Percentiles rank a stretch among this genome's conserved stretches.
These are phyloP conservation scores for Gamarada debralockiae DNA, from an alignment of 495 filamentous ascomycete genomes.

Conservation along the genomic window DNA sequence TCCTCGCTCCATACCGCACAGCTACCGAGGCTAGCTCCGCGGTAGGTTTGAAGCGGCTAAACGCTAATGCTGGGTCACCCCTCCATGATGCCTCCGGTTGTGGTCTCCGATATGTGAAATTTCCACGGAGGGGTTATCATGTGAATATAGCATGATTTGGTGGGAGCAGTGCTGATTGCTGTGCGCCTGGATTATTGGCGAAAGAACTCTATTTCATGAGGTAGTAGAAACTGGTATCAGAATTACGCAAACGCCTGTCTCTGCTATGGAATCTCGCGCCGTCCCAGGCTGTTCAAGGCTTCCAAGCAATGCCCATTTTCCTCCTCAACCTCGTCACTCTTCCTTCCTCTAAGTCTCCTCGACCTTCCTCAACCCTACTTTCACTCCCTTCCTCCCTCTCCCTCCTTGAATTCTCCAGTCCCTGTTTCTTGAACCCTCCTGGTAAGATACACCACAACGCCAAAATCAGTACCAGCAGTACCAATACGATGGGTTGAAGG, in stretches of 20 bases:
- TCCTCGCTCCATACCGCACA: too few relatives aligned
- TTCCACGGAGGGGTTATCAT: too few relatives aligned
- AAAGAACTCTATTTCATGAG: too few relatives aligned
- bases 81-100: too few relatives aligned
- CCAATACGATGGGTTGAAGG: conserved; percentile 8
- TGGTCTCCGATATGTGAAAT: too few relatives aligned
- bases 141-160: too few relatives aligned
- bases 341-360: not conserved
- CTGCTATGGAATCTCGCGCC: not conserved
- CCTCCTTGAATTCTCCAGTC: conserved; percentile 12
- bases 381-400: conserved; percentile 1
- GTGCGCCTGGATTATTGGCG: too few relatives aligned
- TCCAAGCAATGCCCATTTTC: conserved; percentile 1
- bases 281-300: not conserved
- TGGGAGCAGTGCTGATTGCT: too few relatives aligned
- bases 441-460: conserved; percentile 23
- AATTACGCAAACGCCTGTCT: not conserved
- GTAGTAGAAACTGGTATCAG: too few relatives aligned
- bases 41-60: too few relatives aligned
- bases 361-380: not conserved
- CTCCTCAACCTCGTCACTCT: not conserved
- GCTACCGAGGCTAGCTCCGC: too few relatives aligned
- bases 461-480: conserved; percentile 13
- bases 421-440: conserved; percentile 23
- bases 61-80: too few relatives aligned